Base-by-base conservation (phyloP, 306 rosid species). In the Canavalia gladiata region DNA sequence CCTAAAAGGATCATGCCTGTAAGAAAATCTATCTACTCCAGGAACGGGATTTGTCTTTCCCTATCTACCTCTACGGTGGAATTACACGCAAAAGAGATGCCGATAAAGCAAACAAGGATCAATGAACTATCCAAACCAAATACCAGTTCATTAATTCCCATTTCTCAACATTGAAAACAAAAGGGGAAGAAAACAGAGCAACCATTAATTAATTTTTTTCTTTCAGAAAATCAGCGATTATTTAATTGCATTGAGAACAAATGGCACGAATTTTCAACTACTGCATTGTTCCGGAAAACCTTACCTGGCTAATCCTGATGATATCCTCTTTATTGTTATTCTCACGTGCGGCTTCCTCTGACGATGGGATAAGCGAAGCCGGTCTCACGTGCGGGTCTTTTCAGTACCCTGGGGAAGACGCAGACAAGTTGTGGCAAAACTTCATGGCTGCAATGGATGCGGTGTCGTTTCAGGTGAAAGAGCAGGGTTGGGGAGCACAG, bases 301-400 rank as follows among this genome's bases (percentile, higher is more conserved):
- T 73, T 10, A 43, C 47, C 33, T 68, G 77, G 55, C 64, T 50
- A 46, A 12, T 82, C 29, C 8, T 86, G 43, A 9, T 77, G 29
- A 37, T 68, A 3, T n/a, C 72, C 6, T 11, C 8, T 2, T 6
- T 54, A 1, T 62, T 72, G 30, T 66, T 37, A 45, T 8, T 45
- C 55, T 51, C 77, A 10, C 64, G 55, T 49, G 68, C 28, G 52
- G 66, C 58, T 8, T 49, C 75, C 49, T 70, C 73, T 5, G 42
- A 76, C 13, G 67, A 46, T 7, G 35, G 68, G 11, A 3, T 30
- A 12, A 25, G 68, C 30, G 56, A 62, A 67, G 79, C 81, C 0
- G 84, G 76, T 2, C 69, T 71, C 9, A 46, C 62, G 41, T 92
- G 97, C 50, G 85, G 87, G 5, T 8, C 76, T 2, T 11, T 52